Conservation (phyloP, 2,329 filamentous ascomycete species). For the Cryphonectria japonica region DNA sequence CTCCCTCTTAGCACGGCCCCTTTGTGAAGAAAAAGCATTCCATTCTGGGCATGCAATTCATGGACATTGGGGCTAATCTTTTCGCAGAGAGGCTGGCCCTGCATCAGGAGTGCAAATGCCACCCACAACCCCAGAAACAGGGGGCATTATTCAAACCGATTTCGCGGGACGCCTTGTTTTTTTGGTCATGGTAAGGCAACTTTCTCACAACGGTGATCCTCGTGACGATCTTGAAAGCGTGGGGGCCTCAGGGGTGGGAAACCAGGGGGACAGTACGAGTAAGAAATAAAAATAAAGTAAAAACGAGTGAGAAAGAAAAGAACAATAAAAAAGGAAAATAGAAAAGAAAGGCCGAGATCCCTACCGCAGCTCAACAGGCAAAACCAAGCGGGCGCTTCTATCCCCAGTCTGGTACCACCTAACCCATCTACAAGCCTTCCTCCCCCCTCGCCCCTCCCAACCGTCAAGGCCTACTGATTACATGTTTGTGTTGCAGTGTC, state of each 20-base stretch:
- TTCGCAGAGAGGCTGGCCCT: slow-evolving; percentile 6
- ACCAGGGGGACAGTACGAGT: background rate
- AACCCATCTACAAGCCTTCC: background rate
- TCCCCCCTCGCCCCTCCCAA: background rate
- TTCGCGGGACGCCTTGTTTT: slow-evolving; percentile 3
- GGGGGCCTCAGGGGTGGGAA: background rate
- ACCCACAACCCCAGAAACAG: background rate
- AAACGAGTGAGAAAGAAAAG: background rate
- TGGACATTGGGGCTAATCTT: slow-evolving; percentile 11
- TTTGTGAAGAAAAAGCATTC: slow-evolving; percentile 17
- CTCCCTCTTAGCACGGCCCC: slow-evolving; percentile 21
- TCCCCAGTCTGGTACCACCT: background rate
- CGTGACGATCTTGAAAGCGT: background rate
- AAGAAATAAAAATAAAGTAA: background rate
- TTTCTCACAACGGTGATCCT: background rate
- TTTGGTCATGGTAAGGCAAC: background rate
- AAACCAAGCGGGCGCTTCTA: background rate
- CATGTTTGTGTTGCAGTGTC: background rate
- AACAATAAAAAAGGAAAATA: background rate
- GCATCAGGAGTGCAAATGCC: slow-evolving; percentile 16
- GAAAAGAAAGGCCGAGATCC: background rate
- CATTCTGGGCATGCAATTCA: slow-evolving; percentile 25
- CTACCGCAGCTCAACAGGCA: background rate
- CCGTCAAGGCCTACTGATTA: background rate
- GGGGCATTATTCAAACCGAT: background rate